phyloP scores from a whole-genome alignment of 768 basidiomycete genomes.

The Leccinum sublutescens region DNA sequence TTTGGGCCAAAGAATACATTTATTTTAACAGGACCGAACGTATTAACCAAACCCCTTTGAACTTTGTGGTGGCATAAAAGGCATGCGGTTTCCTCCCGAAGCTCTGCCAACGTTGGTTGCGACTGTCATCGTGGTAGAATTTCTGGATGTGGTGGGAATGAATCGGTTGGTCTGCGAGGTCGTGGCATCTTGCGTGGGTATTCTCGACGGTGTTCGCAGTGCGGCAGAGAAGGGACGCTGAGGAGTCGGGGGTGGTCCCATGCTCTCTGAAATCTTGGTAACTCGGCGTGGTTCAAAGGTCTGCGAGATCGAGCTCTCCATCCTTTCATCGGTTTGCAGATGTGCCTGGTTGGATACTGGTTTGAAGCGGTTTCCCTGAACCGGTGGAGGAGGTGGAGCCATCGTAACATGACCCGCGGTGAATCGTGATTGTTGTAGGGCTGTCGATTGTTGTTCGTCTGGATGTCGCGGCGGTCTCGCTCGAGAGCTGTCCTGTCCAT shows the following conservation, averaged over 20 bases:
- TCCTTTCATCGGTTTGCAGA: constrained; percentile 9
- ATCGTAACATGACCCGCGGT: constrained; percentile 31
- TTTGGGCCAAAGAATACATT: not conserved
- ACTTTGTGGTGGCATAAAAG: constrained; percentile 47
- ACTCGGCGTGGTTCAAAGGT: constrained; percentile 20
- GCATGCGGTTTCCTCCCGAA: constrained; percentile 47
- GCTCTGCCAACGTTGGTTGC: constrained; percentile 11
- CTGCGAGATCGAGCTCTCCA: constrained; percentile 12
- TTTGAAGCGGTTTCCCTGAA: constrained; percentile 24
- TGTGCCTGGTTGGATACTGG: constrained; percentile 20
- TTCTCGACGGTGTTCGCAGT: constrained; percentile 28
- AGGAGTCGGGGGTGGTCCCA: constrained; percentile 58
- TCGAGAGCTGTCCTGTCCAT: constrained; percentile 45
- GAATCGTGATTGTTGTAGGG: constrained; percentile 38
- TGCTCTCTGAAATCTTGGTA: constrained; percentile 28
- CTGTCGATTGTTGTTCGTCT: constrained; percentile 41
- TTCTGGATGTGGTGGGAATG: constrained; percentile 28
- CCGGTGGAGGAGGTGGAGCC: constrained; percentile 31
- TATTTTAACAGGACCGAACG: not conserved
- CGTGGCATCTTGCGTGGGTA: constrained; percentile 15
- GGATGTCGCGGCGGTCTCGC: constrained; percentile 38
- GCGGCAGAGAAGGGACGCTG: constrained; percentile 32
- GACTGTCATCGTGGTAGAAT: constrained; percentile 20
- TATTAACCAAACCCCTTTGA: constrained; percentile 33
- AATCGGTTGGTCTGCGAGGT: constrained; percentile 32